Evolutionary conservation across 2,329 filamentous ascomycete genomes (phyloP), one percentile per base, ranked within the genome.

Genomic region (Diaporthe amygdali): DNA sequence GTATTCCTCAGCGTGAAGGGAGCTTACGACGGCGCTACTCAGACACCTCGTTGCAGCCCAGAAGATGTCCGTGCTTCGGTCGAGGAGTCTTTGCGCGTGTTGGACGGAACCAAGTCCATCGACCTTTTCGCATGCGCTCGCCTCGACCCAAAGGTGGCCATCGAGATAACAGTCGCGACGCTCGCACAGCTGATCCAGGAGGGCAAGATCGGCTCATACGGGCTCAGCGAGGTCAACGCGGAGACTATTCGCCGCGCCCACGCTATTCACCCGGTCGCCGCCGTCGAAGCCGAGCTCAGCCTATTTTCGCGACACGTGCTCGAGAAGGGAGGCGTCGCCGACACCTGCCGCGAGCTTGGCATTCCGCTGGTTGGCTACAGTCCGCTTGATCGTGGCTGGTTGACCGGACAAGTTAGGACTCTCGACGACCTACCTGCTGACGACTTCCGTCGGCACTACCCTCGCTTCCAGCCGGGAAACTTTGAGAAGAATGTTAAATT

Each of bases 1-100:
- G 84, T 92, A n/a, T 84, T 91, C 12, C 79, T 93, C 54, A 86
- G 85, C 74, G 85, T 93, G 76, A 93, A 93, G 80, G 90, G 90
- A 30, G 87, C 83, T 4, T 32, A 82, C 34, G 75, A 71, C 22
- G 69, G 82, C 54, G 59, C 30, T 0, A 63, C 14, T 7, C 15
- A 22, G 15, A 17, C 79, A 83, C 46, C 81, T 85, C 0, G 88
- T 72, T 82, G 85, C 22, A 86, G 82, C 7, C 84, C 85, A 9
- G 83, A 84, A 54, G 83, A 82, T 34, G 82, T 90, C 22, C 84
- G 85, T 25, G 81, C 81, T 5, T 86, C 84, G n/a, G 82, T 91
- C 37, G 87, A 90, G 7, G 82, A 87, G 51, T 85, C 83, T 71
- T 75, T 89, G 37, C 51, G 27, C 3, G 68, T 78, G 0, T 72